phyloP scores from a whole-genome alignment of 441 rosid species.

The Mallotus japonicus region DNA sequence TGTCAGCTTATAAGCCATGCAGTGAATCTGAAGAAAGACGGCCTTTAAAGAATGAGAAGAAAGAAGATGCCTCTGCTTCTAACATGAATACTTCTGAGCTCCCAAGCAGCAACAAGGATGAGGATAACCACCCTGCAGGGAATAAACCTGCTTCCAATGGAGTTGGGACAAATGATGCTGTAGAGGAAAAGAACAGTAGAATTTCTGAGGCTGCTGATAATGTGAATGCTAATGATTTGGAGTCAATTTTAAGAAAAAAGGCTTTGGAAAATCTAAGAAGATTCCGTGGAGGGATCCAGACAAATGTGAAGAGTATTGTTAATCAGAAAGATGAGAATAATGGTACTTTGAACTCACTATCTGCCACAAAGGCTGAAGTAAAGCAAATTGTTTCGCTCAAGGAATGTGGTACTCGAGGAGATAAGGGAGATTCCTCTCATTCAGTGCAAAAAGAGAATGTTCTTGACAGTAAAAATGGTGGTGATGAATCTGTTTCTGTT shows the following conservation, averaged over 20 bases:
- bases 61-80: conserved; percentile 32
- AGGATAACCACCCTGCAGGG: conserved; percentile 17
- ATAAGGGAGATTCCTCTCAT: conserved; percentile 11
- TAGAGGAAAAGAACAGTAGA: conserved; percentile 25
- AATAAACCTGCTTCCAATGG: conserved; percentile 30
- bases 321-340: conserved; percentile 28
- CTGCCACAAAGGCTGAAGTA: conserved; percentile 21
- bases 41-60: conserved; percentile 32
- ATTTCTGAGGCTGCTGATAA: conserved; percentile 28
- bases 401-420: conserved; percentile 22
- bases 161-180: conserved; percentile 19
- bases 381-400: conserved; percentile 20
- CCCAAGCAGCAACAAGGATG: conserved; percentile 21
- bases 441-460: conserved; percentile 12
- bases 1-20: conserved; percentile 22
- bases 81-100: conserved; percentile 18
- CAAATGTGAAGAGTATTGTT: conserved; percentile 19
- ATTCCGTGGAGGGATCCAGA: conserved; percentile 46
- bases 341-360: conserved; percentile 22
- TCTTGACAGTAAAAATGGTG: conserved; percentile 3
- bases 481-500: not conserved
- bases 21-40: conserved; percentile 24
- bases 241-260: conserved; percentile 61
- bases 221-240: conserved; percentile 44
- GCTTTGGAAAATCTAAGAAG: conserved; percentile 75